Conservation (phyloP, 2,329 filamentous ascomycete species). For the Cladophialophora carrionii region DNA sequence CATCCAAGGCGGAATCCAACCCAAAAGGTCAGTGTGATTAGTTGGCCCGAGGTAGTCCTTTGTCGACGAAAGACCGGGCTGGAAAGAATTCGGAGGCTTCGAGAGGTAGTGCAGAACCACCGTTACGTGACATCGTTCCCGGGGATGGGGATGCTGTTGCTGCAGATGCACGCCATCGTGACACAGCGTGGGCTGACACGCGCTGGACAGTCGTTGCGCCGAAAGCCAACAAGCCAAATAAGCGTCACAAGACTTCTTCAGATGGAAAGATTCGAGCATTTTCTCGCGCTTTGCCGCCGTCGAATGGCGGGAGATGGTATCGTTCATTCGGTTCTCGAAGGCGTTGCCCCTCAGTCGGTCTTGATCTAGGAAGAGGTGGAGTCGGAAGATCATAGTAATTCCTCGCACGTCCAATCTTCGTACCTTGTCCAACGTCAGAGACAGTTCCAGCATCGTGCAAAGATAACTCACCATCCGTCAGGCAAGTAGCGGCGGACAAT, state of each 20-base stretch:
- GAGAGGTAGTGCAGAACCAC: not conserved
- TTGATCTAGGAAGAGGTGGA: not conserved
- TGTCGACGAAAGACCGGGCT: not conserved
- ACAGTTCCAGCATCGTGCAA: not conserved
- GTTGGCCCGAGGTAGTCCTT: not conserved
- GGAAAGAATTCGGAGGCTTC: not conserved
- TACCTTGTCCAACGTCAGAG: constrained; percentile 63
- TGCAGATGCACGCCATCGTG: not conserved
- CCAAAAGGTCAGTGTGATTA: not conserved
- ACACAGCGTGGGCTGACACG: not conserved
- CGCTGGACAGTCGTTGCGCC: not conserved
- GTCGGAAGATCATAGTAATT: constrained; percentile 64
- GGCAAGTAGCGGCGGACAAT: constrained; percentile 95
- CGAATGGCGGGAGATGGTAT: not conserved
- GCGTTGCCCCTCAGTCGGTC: not conserved
- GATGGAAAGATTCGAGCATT: not conserved
- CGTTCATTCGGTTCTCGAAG: not conserved
- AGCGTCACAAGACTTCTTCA: not conserved
- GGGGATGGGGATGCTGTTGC: not conserved
- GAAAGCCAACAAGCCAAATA: not conserved
- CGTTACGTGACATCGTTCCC: not conserved
- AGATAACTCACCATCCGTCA: constrained; percentile 79
- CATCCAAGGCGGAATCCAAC: not conserved
- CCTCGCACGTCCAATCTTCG: constrained; percentile 99
- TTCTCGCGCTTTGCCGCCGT: not conserved